phyloP scores from a whole-genome alignment of 2,329 filamentous ascomycete species.

The Aspergillus quadricinctus region DNA sequence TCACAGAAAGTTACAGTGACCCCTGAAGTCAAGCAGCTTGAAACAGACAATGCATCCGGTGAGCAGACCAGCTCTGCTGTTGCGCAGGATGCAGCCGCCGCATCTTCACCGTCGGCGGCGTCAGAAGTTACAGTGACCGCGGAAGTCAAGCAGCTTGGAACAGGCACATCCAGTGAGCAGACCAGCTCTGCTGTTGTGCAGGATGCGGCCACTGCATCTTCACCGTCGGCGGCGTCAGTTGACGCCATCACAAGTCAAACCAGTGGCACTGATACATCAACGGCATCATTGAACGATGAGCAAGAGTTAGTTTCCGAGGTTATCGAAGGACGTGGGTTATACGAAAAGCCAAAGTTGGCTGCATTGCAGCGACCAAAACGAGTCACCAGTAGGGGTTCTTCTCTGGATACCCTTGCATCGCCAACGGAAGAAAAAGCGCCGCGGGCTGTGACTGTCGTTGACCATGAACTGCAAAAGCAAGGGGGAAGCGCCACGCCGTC shows the following conservation, averaged over 20 bases:
- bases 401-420: slow-evolving; percentile 14
- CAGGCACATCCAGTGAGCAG: background rate
- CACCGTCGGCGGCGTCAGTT: slow-evolving; percentile 15
- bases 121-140: background rate
- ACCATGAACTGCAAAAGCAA: slow-evolving; percentile 23
- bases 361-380: slow-evolving; percentile 28
- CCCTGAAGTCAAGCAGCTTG: background rate
- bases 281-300: slow-evolving; percentile 19
- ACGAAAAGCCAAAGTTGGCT: slow-evolving; percentile 25
- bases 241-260: slow-evolving; percentile 17
- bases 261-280: slow-evolving; percentile 16
- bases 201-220: slow-evolving; percentile 15
- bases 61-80: background rate
- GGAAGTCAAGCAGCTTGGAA: background rate
- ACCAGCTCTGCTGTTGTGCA: slow-evolving; percentile 7
- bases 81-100: slow-evolving; percentile 4
- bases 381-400: slow-evolving; percentile 23
- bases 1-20: background rate
- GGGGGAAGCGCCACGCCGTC: slow-evolving; percentile 18
- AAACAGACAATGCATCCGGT: background rate
- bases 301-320: slow-evolving; percentile 20
- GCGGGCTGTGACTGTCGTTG: slow-evolving; percentile 12
- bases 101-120: too few species aligned
- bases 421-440: slow-evolving; percentile 18
- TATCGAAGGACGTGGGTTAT: slow-evolving; percentile 30